Conservation (phyloP, 1,139 yeast genomes). For the Lodderomyces metapsilosis region DNA sequence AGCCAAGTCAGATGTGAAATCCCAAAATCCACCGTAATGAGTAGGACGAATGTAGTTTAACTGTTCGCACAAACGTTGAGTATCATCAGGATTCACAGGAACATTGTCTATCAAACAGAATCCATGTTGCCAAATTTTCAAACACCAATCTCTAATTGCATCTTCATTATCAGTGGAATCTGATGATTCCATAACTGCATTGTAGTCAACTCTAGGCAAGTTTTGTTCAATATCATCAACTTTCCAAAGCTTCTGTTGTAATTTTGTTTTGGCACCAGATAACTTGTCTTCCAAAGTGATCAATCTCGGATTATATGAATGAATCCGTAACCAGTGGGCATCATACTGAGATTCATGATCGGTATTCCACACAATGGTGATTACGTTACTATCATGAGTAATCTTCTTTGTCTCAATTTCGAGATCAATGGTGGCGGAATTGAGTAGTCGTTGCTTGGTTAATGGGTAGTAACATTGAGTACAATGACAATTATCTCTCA, state of each 20-base stretch:
- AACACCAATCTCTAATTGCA: conserved; percentile 59
- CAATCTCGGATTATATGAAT: conserved; percentile 58
- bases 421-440: conserved; percentile 54
- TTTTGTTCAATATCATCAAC: conserved; percentile 40
- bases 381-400: conserved; percentile 22
- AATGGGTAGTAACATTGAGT: conserved; percentile 54
- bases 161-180: conserved; percentile 30
- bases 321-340: conserved; percentile 53
- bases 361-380: conserved; percentile 13
- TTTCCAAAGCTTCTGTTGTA: conserved; percentile 48
- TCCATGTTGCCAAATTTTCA: conserved; percentile 59
- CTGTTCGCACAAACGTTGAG: conserved; percentile 58
- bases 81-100: conserved; percentile 61
- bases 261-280: conserved; percentile 26
- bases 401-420: conserved; percentile 38
- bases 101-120: conserved; percentile 64
- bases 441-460: conserved; percentile 65
- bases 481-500: conserved; percentile 71
- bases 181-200: conserved; percentile 40
- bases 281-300: conserved; percentile 29
- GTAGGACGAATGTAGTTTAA: conserved; percentile 68
- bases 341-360: conserved; percentile 49
- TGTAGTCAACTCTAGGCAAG: conserved; percentile 55
- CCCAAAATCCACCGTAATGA: conserved; percentile 84
- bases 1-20: conserved; percentile 69